Percentiles rank a stretch among this genome's conserved stretches.
Evolutionary conservation across 805 yeast species (phyloP).

Genomic region (Cyberlindnera suaveolens): DNA sequence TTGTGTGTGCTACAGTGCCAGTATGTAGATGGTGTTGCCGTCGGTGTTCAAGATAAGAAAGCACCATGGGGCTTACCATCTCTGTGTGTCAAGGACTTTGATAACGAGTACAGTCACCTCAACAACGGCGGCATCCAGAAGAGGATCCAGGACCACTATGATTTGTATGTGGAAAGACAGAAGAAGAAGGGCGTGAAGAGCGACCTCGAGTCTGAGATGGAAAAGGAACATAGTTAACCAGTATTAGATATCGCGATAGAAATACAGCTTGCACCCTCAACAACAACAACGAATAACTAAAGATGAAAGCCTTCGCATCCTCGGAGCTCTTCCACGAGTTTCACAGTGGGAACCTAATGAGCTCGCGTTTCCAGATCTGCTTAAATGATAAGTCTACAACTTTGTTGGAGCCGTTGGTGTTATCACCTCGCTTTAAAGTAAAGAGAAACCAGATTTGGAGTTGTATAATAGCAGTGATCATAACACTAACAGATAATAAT

Average conservation of each 20-base stretch:
- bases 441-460: background rate
- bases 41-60: constrained; percentile 25
- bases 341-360: constrained; percentile 1
- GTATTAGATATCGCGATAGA: too few relatives aligned
- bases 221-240: background rate
- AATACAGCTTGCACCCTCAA: too few relatives aligned
- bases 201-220: constrained; percentile 36
- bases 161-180: constrained; percentile 81
- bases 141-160: constrained; percentile 64
- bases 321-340: background rate
- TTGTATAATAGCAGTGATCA: background rate
- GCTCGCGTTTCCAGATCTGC: constrained; percentile 5
- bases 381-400: background rate
- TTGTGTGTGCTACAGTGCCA: constrained; percentile 84
- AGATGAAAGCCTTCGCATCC: background rate
- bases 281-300: background rate
- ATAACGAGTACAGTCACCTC: constrained; percentile 58
- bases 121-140: constrained; percentile 66
- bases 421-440: constrained; percentile 8
- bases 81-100: constrained; percentile 27
- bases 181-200: constrained; percentile 79
- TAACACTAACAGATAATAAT: background rate
- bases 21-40: constrained; percentile 71
- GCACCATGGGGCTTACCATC: constrained; percentile 6
- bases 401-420: constrained; percentile 2